Evolutionary conservation across 2,329 filamentous ascomycete species (phyloP).

Genomic region (Cladophialophora psammophila): DNA sequence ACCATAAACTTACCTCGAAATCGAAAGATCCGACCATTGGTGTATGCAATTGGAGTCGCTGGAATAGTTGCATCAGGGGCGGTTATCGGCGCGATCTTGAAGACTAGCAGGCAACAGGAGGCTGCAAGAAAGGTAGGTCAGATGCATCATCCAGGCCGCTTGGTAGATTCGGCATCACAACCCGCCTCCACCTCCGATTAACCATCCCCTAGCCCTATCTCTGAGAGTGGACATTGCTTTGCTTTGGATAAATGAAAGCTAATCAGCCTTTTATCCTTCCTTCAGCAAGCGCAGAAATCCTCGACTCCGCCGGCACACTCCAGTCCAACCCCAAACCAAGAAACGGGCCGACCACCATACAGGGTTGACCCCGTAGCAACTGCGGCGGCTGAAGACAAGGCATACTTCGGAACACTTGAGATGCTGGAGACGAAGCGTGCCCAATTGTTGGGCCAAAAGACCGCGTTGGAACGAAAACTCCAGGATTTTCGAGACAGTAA

Average conservation of each 20-base stretch:
- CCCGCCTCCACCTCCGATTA: neutral
- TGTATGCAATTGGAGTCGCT: slow-evolving; percentile 34
- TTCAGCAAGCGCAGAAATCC: slow-evolving; percentile 10
- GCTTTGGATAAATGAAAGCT: neutral
- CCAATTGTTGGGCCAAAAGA: slow-evolving; percentile 29
- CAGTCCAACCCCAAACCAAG: neutral
- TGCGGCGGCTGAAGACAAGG: neutral
- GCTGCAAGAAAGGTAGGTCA: slow-evolving; percentile 18
- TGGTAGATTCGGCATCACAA: neutral
- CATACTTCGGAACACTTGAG: slow-evolving; percentile 20
- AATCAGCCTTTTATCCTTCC: neutral
- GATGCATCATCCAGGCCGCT: neutral
- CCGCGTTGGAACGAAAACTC: slow-evolving; percentile 32
- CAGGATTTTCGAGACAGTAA: slow-evolving; percentile 24
- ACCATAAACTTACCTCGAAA: neutral
- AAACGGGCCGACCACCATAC: neutral
- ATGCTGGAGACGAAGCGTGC: slow-evolving; percentile 30
- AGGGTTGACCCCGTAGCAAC: neutral
- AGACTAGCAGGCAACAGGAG: slow-evolving; percentile 27
- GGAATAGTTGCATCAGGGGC: slow-evolving; percentile 35
- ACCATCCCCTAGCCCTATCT: neutral
- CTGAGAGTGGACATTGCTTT: neutral
- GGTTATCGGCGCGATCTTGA: slow-evolving; percentile 33
- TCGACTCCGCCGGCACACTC: neutral
- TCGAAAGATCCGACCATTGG: slow-evolving; percentile 29